These are phyloP conservation scores for Fusarium solani-melongenae DNA, from an alignment of 2,329 filamentous ascomycete species.

Conservation along the genomic window DNA sequence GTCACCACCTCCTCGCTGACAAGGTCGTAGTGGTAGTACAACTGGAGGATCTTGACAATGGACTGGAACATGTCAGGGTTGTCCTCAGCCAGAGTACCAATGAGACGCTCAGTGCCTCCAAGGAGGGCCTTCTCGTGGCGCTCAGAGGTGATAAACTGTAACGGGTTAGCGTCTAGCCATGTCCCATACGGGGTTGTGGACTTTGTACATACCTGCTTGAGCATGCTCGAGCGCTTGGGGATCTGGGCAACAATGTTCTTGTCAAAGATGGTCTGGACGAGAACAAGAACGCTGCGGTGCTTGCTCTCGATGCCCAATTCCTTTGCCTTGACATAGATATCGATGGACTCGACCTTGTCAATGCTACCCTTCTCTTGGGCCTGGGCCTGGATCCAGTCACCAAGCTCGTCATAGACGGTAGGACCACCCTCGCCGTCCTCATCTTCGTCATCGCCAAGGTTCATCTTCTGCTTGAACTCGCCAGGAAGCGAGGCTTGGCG, in stretches of 20 bases:
- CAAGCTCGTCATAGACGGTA: constrained; percentile 88
- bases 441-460: constrained; percentile 83
- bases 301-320: constrained; percentile 94
- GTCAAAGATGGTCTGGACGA: constrained; percentile 94
- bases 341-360: constrained; percentile 84
- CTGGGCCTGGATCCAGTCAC: constrained; percentile 87
- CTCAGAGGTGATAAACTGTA: constrained; percentile 84
- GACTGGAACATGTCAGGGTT: constrained; percentile 80
- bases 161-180: constrained; percentile 43
- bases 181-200: neutral
- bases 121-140: constrained; percentile 96
- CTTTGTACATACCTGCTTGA: constrained; percentile 77
- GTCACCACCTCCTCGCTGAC: constrained; percentile 88
- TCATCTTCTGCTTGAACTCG: constrained; percentile 93
- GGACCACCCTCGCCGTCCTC: constrained; percentile 82
- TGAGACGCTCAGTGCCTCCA: constrained; percentile 92
- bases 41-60: constrained; percentile 87
- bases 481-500: constrained; percentile 93
- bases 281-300: constrained; percentile 91
- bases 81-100: constrained; percentile 77
- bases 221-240: constrained; percentile 81
- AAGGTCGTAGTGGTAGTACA: constrained; percentile 91
- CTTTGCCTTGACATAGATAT: constrained; percentile 96
- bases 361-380: constrained; percentile 78
- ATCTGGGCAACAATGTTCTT: constrained; percentile 91